Percentiles rank a stretch among this genome's conserved stretches.
phyloP scores from a whole-genome alignment of 176 grass and related monocot species.

The Aegilops longissima region DNA sequence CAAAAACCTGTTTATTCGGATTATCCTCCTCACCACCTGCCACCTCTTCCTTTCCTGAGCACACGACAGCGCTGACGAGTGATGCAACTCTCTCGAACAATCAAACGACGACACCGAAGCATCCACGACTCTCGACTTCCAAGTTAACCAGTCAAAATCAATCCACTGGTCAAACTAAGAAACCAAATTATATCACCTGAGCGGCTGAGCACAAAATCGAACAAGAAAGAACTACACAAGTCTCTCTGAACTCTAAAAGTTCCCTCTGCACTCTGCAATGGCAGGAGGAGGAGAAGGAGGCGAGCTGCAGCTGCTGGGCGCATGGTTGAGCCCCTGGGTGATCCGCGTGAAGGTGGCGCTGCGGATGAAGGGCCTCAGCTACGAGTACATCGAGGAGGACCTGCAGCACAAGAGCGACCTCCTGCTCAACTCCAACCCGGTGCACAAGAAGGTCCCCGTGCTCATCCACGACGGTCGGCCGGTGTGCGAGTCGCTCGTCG shows the following conservation, averaged over 20 bases:
- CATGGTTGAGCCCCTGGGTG: slow-evolving; percentile 33
- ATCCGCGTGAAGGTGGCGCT: slow-evolving; percentile 31
- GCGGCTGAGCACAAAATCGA: neutral
- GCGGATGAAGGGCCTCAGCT: slow-evolving; percentile 12
- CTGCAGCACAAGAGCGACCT: slow-evolving; percentile 40
- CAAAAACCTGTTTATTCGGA: no score
- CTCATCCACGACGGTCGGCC: slow-evolving; percentile 36
- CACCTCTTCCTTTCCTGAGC: neutral
- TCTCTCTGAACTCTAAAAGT: no score
- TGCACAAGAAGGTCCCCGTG: slow-evolving; percentile 50
- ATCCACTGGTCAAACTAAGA: neutral
- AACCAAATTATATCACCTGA: neutral
- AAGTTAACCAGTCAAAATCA: neutral
- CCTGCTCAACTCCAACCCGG: slow-evolving; percentile 43
- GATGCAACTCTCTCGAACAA: neutral
- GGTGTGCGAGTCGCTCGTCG: slow-evolving; percentile 50
- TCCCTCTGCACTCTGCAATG: slow-evolving; percentile 19
- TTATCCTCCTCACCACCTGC: no score
- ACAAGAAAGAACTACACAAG: neutral
- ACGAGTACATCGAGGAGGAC: slow-evolving; percentile 41
- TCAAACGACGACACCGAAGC: neutral
- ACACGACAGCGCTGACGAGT: neutral
- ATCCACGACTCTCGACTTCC: neutral
- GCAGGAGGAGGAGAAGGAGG: neutral
- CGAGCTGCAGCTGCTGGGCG: slow-evolving; percentile 41